Conservation (phyloP, 352 stramenopile species). For the Pythium coloratum region DNA sequence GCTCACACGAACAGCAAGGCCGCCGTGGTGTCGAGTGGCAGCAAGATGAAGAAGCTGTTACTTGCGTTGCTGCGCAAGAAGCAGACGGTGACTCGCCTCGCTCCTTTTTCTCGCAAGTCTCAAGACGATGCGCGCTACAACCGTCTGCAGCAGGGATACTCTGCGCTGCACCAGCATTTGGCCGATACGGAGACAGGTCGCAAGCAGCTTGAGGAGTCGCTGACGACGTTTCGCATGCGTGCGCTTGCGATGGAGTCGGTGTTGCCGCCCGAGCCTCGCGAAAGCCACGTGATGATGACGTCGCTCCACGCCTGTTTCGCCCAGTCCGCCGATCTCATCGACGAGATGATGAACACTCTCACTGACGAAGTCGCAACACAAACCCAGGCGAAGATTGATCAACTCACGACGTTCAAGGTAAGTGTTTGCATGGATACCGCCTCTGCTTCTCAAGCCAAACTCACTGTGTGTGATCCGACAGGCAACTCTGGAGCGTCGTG, state of each 20-base stretch:
- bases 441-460: not conserved
- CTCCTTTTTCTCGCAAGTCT: slow-evolving; percentile 5
- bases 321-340: slow-evolving; percentile 14
- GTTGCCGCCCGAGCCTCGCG: slow-evolving; percentile 22
- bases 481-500: slow-evolving; percentile 33
- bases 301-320: slow-evolving; percentile 25
- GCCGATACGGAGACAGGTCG: slow-evolving; percentile 29
- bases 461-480: slow-evolving; percentile 8
- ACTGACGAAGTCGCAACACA: slow-evolving; percentile 30
- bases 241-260: slow-evolving; percentile 19
- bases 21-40: not conserved
- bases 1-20: not conserved
- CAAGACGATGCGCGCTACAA: slow-evolving; percentile 34
- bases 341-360: slow-evolving; percentile 24
- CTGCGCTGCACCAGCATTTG: slow-evolving; percentile 33
- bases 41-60: slow-evolving; percentile 6
- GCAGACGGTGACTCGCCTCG: slow-evolving; percentile 16
- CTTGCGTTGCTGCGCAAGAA: slow-evolving; percentile 28
- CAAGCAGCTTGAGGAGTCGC: slow-evolving; percentile 24
- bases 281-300: slow-evolving; percentile 26
- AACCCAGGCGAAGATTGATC: slow-evolving; percentile 35
- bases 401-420: slow-evolving; percentile 40
- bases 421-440: not conserved
- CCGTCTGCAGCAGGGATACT: slow-evolving; percentile 36
- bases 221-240: slow-evolving; percentile 26